Evolutionary conservation across 192 early-diverging fungal genomes (phyloP), one percentile per base, ranked within the genome.

Genomic region (Backusella psychrophila): DNA sequence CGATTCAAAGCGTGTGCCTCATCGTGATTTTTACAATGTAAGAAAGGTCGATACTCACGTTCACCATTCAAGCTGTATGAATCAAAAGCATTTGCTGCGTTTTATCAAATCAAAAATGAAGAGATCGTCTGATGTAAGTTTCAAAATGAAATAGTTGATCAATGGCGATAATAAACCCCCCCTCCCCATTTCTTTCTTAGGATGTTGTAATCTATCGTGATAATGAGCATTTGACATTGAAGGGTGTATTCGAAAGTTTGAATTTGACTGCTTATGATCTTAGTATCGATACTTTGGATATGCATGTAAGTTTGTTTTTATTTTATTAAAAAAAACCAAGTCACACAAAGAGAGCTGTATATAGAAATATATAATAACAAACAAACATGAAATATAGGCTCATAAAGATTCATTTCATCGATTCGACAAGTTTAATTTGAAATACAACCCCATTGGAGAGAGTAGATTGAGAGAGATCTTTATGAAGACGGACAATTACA

Each of bases 21-120:
- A 97, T 75, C 88, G 97, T 72, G 97, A 98, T 81, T 95, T 97
- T 79, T 98, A 98, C 89, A 98, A 98, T 73, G 95, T 98, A 63
- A 93, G 97, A 67, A 98, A 98, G 78, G 96, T 98, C 19, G 97
- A 98, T 83, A 96, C 95, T 63, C 97, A 98, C 88, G 93, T 98
- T 49, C 97, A 98, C 75, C 89, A 96, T 78, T 93, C 94, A 5
- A 88, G 91, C 4, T 96, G 95, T 75, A 97, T 98, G 97, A 98
- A 97, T 82, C 94, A 96, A 80, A 98, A 98, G 85, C 97, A 98
- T 79, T 75, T 98, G 67, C 81, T 98, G 38, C 93, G 96, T 7
- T 98, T 97, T 77, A 97, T 98, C 84, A 98, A 98, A 81, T 89
- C 93, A 39, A 97, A 96, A 81, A 83, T 98, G 73, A 90, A 90